phyloP scores from a whole-genome alignment of 768 basidiomycete species.

The Suillus americanus region DNA sequence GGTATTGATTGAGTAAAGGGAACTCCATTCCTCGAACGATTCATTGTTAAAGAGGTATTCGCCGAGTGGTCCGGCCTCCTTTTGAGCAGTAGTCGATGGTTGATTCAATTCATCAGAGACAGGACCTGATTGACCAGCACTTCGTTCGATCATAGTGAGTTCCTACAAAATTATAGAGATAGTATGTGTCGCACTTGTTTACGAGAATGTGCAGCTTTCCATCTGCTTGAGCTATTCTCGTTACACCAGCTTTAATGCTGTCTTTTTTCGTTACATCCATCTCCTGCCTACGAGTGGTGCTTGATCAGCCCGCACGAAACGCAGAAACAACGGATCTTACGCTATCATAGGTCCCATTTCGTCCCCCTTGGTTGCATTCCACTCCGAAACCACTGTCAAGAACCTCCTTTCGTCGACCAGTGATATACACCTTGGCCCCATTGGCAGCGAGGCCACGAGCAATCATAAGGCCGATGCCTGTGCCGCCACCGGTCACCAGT shows the following conservation, averaged over 20 bases:
- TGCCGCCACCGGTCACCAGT: slow-evolving; percentile 49
- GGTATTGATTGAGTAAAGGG: slow-evolving; percentile 65
- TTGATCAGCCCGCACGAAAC: slow-evolving; percentile 5
- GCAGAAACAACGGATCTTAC: slow-evolving; percentile 37
- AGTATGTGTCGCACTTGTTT: slow-evolving; percentile 60
- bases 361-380: slow-evolving; percentile 39
- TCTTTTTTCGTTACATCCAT: slow-evolving; percentile 74
- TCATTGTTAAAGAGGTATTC: slow-evolving; percentile 71
- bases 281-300: slow-evolving; percentile 41
- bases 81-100: slow-evolving; percentile 53
- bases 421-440: slow-evolving; percentile 82
- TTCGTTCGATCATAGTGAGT: slow-evolving; percentile 25
- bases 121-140: slow-evolving; percentile 78
- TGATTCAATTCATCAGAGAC: slow-evolving; percentile 55
- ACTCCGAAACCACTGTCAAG: slow-evolving; percentile 52
- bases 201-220: slow-evolving; percentile 77
- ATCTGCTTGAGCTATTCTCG: slow-evolving; percentile 38
- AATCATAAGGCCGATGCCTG: slow-evolving; percentile 64
- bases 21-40: slow-evolving; percentile 59
- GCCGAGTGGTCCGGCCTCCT: slow-evolving; percentile 64
- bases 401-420: slow-evolving; percentile 64
- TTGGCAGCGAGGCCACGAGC: slow-evolving; percentile 71
- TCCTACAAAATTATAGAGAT: not conserved
- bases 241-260: slow-evolving; percentile 59
- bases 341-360: slow-evolving; percentile 53